A percentile compares a stretch with the other conserved stretches of the same genome.
phyloP scores from a whole-genome alignment of 2,329 filamentous ascomycete species.

The Talaromyces sp. region DNA sequence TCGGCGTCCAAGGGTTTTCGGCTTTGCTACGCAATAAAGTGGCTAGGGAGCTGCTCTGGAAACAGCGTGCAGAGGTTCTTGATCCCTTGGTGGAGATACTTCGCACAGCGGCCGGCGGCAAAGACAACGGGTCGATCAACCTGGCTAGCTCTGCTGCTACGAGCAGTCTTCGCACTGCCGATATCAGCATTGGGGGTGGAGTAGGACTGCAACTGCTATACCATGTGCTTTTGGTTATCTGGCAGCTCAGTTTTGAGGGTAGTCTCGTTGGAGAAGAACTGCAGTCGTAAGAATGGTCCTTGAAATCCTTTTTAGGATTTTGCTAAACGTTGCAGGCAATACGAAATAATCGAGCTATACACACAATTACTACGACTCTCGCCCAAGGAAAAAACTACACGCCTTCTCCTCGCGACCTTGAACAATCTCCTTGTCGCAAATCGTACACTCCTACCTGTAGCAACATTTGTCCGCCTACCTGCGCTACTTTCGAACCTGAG shows the following conservation, averaged over 20 bases:
- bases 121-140: conserved; percentile 62
- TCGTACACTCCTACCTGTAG: conserved; percentile 71
- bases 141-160: conserved; percentile 42
- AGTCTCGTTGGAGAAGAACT: conserved; percentile 70
- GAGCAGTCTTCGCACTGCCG: conserved; percentile 63
- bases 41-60: conserved; percentile 83
- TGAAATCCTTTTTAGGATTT: neutral
- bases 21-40: conserved; percentile 71
- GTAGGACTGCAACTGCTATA: conserved; percentile 92
- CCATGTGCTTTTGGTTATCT: conserved; percentile 86
- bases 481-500: conserved; percentile 57
- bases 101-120: conserved; percentile 67
- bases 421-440: conserved; percentile 78
- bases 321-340: conserved; percentile 61
- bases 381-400: conserved; percentile 96
- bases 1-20: conserved; percentile 89
- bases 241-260: conserved; percentile 93
- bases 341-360: conserved; percentile 87
- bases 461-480: conserved; percentile 79
- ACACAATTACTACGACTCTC: conserved; percentile 88
- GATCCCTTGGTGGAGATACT: conserved; percentile 79
- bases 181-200: conserved; percentile 64
- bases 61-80: conserved; percentile 79
- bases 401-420: conserved; percentile 83
- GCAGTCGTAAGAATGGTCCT: conserved; percentile 63